A percentile compares a stretch with the other conserved stretches of the same genome.
Conservation (phyloP, 1,284 basidiomycete genomes). For the Rhodotorula sp. region DNA sequence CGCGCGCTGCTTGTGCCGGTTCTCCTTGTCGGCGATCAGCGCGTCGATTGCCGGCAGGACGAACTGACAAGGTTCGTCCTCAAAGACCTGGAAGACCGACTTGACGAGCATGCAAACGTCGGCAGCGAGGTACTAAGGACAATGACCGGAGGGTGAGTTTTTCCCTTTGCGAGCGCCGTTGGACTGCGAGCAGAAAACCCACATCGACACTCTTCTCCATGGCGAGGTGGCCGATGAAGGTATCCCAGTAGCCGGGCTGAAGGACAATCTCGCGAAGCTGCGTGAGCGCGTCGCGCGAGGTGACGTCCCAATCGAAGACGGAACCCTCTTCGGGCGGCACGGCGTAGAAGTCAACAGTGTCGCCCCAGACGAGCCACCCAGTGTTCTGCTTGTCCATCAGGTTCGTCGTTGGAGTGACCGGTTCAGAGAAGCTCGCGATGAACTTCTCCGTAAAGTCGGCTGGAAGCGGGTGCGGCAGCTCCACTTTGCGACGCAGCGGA, state of each 20-base stretch:
- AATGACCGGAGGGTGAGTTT: not conserved
- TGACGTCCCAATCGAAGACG: slow-evolving; percentile 64
- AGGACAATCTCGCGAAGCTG: slow-evolving; percentile 59
- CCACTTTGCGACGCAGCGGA: slow-evolving; percentile 63
- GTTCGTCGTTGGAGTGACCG: slow-evolving; percentile 45
- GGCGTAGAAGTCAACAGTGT: slow-evolving; percentile 68
- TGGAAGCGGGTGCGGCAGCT: slow-evolving; percentile 51
- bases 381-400: slow-evolving; percentile 77
- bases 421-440: slow-evolving; percentile 53
- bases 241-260: slow-evolving; percentile 62
- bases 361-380: slow-evolving; percentile 79
- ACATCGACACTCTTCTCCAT: slow-evolving; percentile 43
- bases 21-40: slow-evolving; percentile 61
- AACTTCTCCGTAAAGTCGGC: slow-evolving; percentile 61
- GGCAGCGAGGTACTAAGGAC: slow-evolving; percentile 35
- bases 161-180: too few species aligned
- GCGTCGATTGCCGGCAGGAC: slow-evolving; percentile 62
- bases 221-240: slow-evolving; percentile 48
- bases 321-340: slow-evolving; percentile 56
- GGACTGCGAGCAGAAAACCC: not conserved
- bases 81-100: slow-evolving; percentile 56
- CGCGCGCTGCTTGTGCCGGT: slow-evolving; percentile 89
- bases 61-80: slow-evolving; percentile 58
- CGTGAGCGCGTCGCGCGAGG: slow-evolving; percentile 62
- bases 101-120: slow-evolving; percentile 49